Conservation (phyloP, 164 flowering plant species). For the Stephania japonica region DNA sequence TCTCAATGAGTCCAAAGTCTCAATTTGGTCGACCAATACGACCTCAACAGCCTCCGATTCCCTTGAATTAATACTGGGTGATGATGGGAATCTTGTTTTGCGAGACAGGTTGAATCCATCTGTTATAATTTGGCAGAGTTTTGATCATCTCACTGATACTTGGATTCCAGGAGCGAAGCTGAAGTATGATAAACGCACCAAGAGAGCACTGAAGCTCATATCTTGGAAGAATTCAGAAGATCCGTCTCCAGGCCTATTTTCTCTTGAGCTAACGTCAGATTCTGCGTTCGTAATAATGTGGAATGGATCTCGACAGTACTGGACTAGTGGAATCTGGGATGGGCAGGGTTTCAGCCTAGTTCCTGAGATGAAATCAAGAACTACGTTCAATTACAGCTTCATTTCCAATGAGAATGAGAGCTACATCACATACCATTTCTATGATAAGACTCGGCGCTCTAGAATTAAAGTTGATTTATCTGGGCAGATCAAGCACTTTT, state of each 20-base stretch:
- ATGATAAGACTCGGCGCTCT: slow-evolving; percentile 1
- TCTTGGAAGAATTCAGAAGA: slow-evolving; percentile 47
- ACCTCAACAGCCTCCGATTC: slow-evolving; percentile 18
- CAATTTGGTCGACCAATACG: slow-evolving; percentile 54
- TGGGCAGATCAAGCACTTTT: slow-evolving; percentile 15
- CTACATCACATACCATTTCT: slow-evolving; percentile 11
- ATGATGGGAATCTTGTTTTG: slow-evolving; percentile 35
- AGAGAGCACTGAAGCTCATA: slow-evolving; percentile 14
- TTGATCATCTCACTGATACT: too few species aligned
- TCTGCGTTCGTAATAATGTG: slow-evolving; percentile 6
- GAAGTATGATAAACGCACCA: too few species aligned
- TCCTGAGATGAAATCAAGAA: background rate
- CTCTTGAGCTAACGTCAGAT: slow-evolving; percentile 6
- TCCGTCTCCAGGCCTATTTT: slow-evolving; percentile 17
- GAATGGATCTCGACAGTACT: slow-evolving; percentile 17
- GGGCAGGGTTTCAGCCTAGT: background rate
- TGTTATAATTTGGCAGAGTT: too few species aligned
- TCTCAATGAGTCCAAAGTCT: slow-evolving; percentile 24
- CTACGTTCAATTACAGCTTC: slow-evolving; percentile 11
- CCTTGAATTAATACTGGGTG: slow-evolving; percentile 34
- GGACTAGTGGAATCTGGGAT: slow-evolving; percentile 19
- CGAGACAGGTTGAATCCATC: too few species aligned
- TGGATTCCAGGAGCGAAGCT: too few species aligned
- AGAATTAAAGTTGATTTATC: slow-evolving; percentile 11
- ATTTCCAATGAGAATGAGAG: slow-evolving; percentile 13